phyloP scores from a whole-genome alignment of 495 filamentous ascomycete species.

The Aspergillus cristatus region DNA sequence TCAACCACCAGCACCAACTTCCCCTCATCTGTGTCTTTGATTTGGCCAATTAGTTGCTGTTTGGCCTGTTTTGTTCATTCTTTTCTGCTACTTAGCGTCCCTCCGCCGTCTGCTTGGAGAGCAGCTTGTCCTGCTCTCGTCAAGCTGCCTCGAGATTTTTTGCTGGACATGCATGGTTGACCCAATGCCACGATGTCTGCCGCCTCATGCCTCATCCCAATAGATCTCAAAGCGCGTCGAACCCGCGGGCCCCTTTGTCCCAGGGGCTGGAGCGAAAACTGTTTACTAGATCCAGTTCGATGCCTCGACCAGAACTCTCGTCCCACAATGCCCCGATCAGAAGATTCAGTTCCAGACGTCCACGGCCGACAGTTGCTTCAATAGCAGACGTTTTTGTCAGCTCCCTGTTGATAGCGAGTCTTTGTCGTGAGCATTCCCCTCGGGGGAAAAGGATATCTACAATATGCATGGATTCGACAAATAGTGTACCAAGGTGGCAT shows the following conservation, averaged over 20 bases:
- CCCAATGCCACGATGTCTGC: constrained; percentile 50
- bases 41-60: neutral
- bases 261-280: constrained; percentile 36
- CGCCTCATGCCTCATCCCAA: constrained; percentile 55
- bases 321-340: constrained; percentile 21
- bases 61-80: neutral
- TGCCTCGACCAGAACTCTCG: constrained; percentile 23
- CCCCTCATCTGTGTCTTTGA: too few relatives aligned
- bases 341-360: constrained; percentile 30
- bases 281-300: constrained; percentile 17
- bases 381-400: constrained; percentile 51
- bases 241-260: constrained; percentile 39
- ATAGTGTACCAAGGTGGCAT: constrained; percentile 9
- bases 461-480: constrained; percentile 11
- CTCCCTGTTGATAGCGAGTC: constrained; percentile 54
- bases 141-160: constrained; percentile 14
- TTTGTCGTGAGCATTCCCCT: constrained; percentile 49
- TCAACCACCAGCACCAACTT: too few relatives aligned
- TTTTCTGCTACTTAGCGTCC: constrained; percentile 1
- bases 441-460: constrained; percentile 22
- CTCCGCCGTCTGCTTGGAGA: constrained; percentile 7
- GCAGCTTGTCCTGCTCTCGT: constrained; percentile 5
- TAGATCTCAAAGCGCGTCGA: constrained; percentile 43
- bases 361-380: constrained; percentile 32
- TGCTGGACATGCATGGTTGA: constrained; percentile 32